Percentiles rank a stretch among this genome's conserved stretches.
Conservation (phyloP, 108 stramenopile genomes). For the Seminavis robusta region DNA sequence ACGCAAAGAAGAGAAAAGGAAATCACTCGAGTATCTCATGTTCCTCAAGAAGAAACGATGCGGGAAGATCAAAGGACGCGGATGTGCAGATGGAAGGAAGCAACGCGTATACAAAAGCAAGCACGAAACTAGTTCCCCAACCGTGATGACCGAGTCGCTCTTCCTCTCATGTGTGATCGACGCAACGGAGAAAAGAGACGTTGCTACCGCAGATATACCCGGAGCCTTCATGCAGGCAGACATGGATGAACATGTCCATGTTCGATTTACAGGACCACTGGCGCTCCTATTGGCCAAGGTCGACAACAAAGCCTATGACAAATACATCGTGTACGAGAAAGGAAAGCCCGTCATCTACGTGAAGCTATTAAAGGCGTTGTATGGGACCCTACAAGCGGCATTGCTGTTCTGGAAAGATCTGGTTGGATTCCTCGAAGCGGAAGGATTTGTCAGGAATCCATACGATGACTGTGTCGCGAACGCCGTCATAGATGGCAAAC, state of each 20-base stretch:
- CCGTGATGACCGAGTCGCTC: conserved; percentile 15
- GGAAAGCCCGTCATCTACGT: conserved; percentile 30
- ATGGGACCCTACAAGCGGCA: conserved; percentile 18
- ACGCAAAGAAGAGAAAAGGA: conserved; percentile 14
- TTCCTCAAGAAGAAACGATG: conserved; percentile 36
- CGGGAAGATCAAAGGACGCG: conserved; percentile 32
- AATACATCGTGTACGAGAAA: conserved; percentile 7
- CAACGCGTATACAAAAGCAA: conserved; percentile 14
- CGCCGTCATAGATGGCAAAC: conserved; percentile 20
- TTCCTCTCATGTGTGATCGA: conserved; percentile 24
- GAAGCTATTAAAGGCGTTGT: conserved; percentile 18
- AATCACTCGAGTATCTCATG: conserved; percentile 31
- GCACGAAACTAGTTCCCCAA: conserved; percentile 29
- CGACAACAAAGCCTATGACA: not conserved
- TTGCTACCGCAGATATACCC: conserved; percentile 25
- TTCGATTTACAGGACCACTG: conserved; percentile 1
- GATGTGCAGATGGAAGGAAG: conserved; percentile 25
- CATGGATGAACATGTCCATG: conserved; percentile 12
- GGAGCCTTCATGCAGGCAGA: conserved; percentile 31
- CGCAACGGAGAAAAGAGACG: conserved; percentile 25
- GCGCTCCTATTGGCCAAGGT: not conserved
- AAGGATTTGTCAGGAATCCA: conserved; percentile 20
- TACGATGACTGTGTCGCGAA: conserved; percentile 23
- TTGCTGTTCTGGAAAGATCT: conserved; percentile 18
- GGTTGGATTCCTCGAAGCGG: conserved; percentile 1